Percentiles rank a stretch among this genome's conserved stretches.
Conservation (phyloP, 1,139 yeast species). For the Saccharomyces hybrid region DNA sequence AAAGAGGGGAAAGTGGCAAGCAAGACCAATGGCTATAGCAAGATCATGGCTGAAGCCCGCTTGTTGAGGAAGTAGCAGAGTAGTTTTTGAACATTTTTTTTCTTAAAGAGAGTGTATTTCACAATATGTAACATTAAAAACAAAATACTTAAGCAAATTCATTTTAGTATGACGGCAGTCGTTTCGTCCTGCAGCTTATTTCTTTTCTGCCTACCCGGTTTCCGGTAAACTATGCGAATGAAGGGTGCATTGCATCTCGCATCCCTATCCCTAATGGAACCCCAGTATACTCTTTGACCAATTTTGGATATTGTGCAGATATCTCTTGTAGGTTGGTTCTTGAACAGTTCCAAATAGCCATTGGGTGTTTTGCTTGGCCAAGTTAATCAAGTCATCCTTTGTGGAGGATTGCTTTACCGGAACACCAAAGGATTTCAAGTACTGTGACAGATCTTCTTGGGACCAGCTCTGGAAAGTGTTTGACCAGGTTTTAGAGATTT, state of each 20-base stretch:
- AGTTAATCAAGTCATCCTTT: slow-evolving; percentile 40
- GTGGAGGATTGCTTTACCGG: slow-evolving; percentile 34
- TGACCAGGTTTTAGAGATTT: slow-evolving; percentile 23
- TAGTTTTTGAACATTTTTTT: no score
- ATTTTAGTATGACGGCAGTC: not conserved
- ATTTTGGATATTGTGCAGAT: slow-evolving; percentile 2
- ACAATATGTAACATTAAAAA: not conserved
- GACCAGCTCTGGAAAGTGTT: slow-evolving; percentile 46
- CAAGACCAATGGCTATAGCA: no score
- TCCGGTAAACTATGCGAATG: not conserved
- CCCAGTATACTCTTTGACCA: not conserved
- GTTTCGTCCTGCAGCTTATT: not conserved
- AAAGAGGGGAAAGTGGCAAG: no score
- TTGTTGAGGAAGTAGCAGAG: not conserved
- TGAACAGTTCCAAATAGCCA: slow-evolving; percentile 31
- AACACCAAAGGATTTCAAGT: slow-evolving; percentile 47
- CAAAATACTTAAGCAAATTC: not conserved
- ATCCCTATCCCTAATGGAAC: not conserved
- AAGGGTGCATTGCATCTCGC: not conserved
- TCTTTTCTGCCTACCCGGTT: not conserved
- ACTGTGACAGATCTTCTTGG: slow-evolving; percentile 46
- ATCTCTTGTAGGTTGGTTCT: slow-evolving; percentile 23
- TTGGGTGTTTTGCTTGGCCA: slow-evolving; percentile 42
- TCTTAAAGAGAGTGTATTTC: not conserved
- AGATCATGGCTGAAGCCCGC: not conserved